Evolutionary conservation across 2,329 filamentous ascomycete species (phyloP).

Genomic region (Coniella vitis): DNA sequence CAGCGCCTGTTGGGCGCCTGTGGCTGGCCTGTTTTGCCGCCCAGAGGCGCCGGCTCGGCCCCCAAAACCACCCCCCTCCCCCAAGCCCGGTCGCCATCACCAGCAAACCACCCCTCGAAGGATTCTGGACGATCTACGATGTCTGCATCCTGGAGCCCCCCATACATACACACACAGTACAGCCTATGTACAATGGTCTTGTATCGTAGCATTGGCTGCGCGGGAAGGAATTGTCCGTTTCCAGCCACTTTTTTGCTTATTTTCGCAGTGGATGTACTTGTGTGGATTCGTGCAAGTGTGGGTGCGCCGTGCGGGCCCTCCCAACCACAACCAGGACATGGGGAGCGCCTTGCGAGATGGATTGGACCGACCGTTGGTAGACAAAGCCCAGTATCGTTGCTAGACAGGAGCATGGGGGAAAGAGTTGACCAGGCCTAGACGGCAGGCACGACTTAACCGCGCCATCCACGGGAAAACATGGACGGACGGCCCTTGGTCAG

Average conservation of each 20-base stretch:
- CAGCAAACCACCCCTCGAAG: slow-evolving; percentile 4
- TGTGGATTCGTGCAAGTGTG: no score
- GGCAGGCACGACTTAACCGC: no score
- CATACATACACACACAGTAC: no score
- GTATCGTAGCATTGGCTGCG: background rate
- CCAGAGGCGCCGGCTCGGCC: slow-evolving; percentile 3
- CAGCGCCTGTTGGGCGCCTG: slow-evolving; percentile 1
- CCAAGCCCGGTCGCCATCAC: background rate
- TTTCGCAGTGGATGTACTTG: background rate
- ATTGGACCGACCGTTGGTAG: no score
- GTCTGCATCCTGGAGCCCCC: slow-evolving; percentile 6
- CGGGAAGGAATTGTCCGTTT: background rate
- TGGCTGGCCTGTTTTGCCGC: slow-evolving; percentile 7
- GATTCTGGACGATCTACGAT: slow-evolving; percentile 14
- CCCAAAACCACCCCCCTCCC: slow-evolving; percentile 1
- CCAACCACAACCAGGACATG: background rate
- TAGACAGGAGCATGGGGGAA: no score
- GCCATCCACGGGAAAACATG: no score
- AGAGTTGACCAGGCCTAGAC: no score
- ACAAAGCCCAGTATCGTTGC: no score
- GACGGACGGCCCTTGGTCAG: no score
- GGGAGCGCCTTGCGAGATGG: no score
- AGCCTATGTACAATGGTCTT: background rate
- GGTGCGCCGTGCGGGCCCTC: no score
- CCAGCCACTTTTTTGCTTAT: background rate